Base-by-base conservation (phyloP, 1,139 yeast species). In the Arxiozyma bovina region DNA sequence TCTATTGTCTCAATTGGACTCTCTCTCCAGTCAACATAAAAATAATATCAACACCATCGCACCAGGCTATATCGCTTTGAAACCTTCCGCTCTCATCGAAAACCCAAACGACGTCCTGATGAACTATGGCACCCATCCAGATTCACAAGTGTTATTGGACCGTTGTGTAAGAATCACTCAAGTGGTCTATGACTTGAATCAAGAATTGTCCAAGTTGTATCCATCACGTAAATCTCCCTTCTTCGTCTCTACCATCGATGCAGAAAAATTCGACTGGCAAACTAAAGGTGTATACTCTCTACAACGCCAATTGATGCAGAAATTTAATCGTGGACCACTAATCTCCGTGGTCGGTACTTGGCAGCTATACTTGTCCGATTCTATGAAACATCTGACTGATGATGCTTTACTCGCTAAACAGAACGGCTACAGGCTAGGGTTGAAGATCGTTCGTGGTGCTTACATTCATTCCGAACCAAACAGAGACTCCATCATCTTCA, bases 391-490 rank as follows among this genome's bases (percentile, higher is more conserved):
- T 62, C 74, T 91, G 60, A 72, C 80, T 42, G 60, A 72, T 48
- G 97, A 91, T 68, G 80, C 82, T 61, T 73, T 76, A 58, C 74
- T 83, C 57, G 96, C 98, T 17, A 64, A 72, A 57, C 70, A 78
- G 56, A 77, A 79, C 58, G 76, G 77, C 56, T 91, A 90, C 71
- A 80, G 87, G 66, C 73, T 90, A 58, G 98, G 96, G 22, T 77
- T 90, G 74, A 93, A 93, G 71, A 78, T 93, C 55, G 99, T 93
- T n/a, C 82, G 99, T 70, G 99, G 99, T 60, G 99, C 99, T 8
- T 93, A 93, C 74, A 82, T 91, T 59, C 97, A 91, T 70, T 82
- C 96, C 3, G 98, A 93, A 73, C 80, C 85, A 47, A 76, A 85
- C 60, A 78, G 97, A 65, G 61, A 69, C 53, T 62, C 71, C 17